These are phyloP conservation scores for Pinus albicaulis DNA, from an alignment of 75 land plant species.

Conservation along the genomic window DNA sequence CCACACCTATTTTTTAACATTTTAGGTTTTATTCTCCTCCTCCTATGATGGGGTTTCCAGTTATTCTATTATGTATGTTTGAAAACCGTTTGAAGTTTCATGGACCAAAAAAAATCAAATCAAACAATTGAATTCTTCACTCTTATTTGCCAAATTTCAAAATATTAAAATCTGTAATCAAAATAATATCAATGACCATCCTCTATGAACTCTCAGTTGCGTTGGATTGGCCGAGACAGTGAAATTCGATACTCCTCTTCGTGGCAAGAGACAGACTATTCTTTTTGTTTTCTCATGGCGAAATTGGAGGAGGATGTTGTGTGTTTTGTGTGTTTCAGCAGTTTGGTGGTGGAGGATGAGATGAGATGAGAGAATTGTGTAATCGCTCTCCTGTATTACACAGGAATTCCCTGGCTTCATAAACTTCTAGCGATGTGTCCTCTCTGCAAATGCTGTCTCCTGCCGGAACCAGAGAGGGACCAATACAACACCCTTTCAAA, in stretches of 20 bases:
- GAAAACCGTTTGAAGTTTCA: conserved; percentile 2
- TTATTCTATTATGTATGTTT: conserved; percentile 27
- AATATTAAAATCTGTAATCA: too few species aligned
- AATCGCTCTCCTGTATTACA: conserved; percentile 51
- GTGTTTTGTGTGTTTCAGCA: conserved; percentile 38
- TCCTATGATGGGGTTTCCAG: conserved; percentile 37
- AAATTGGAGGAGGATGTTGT: conserved; percentile 1
- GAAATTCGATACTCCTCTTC: conserved; percentile 24
- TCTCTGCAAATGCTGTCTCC: conserved; percentile 41
- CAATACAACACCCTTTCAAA: too few species aligned
- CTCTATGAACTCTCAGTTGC: conserved; percentile 11
- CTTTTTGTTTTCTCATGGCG: not conserved
- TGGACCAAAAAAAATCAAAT: too few species aligned
- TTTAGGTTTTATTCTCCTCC: not conserved
- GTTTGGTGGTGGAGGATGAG: conserved; percentile 17
- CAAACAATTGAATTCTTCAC: too few species aligned
- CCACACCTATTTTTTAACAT: too few species aligned
- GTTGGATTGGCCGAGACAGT: conserved; percentile 31
- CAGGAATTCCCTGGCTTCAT: conserved; percentile 36
- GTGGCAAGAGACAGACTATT: not conserved
- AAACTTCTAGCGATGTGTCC: conserved; percentile 44
- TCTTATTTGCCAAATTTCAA: too few species aligned
- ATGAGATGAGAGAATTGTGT: conserved; percentile 33
- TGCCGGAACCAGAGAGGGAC: not conserved
- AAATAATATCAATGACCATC: too few species aligned